Evolutionary conservation across 1,139 yeast species (phyloP), one percentile per base, ranked within the genome.

Genomic region (Kluyveromyces sp.): DNA sequence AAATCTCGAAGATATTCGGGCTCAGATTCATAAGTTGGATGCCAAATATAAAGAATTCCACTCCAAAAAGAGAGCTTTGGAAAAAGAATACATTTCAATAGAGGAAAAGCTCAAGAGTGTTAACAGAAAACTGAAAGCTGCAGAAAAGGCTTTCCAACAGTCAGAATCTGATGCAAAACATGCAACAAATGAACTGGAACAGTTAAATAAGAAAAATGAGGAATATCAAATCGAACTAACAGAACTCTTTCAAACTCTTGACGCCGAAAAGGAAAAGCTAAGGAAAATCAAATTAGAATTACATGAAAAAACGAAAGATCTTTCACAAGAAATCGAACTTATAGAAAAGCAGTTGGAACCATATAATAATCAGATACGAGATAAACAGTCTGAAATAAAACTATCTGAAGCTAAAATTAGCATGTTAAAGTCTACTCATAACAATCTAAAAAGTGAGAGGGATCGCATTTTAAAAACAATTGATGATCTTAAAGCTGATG

Each of bases 31-130:
- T 4, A 50, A 52, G 6, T 60, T 69, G 15, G 61, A 65, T 21
- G 54, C 61, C 31, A 65, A 72, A 37, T 27, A 21, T 21, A 70
- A 48, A 69, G 72, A 58, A 67, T 66, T 42, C 60, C 69, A 28
- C 37, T 42, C 30, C 27, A 35, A 7, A 31, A 49, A 33, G 45
- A 48, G 42, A 47, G 52, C 33, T 30, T 52, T 46, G 56, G 71
- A 74, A 30, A 64, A 74, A 31, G 78, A 77, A 35, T 78, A 72
- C 44, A 89, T 87, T 5, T 75, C 89, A 3, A 68, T 77, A 45
- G 94, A 87, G 53, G 96, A 89, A 63, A 83, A 80, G 61, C 70
- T 75, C 45, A 87, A 84, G 64, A 81, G 84, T 61, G 64, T 81
- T 42, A 74, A 70, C 28, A 70, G 68, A 36, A 87, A 83, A 58